Evolutionary conservation across 2,329 filamentous ascomycete species (phyloP), one percentile per base, ranked within the genome.

Genomic region (Arachnomyces sp.): DNA sequence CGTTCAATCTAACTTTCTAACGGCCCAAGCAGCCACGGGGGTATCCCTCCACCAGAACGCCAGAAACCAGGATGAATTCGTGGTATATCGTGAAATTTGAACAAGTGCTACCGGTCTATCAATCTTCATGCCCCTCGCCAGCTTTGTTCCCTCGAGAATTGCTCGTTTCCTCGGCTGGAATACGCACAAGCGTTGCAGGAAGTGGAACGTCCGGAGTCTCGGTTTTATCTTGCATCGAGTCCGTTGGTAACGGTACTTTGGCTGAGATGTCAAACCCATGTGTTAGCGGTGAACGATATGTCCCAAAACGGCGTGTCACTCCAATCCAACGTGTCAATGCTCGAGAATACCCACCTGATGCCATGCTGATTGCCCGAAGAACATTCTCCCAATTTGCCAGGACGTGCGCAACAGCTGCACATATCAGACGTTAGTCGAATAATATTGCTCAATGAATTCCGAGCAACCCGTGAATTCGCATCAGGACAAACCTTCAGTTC

Each of bases 371-470:
- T 33, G 77, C 77, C 38, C 75, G 65, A 36, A 82, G 59, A 18
- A 82, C 77, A 50, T 77, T 79, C 39, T 78, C 73, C 78, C 78
- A 82, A 54, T 81, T 82, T 30, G 74, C 72, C 53, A 82, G 67
- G n/a, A 82, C 78, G 34, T 73, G 75, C 40, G 77, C 77, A 42
- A 82, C 75, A 45, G 77, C 77, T 77, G 56, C 35, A 43, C 14
- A 32, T 18, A 28, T 9, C 13, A 34, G 30, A 43, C 38, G 14
- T n/a, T 12, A 35, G 44, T 54, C 36, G 46, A 12, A 20, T 8
- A 36, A 29, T 29, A 28, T 28, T 35, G 31, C 12, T 6, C 28
- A 9, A 42, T 13, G 29, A 43, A 34, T 43, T 35, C 30, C 40
- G 30, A 50, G 43, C 36, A 29, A 15, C 20, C 20, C 20, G 20